Percentiles rank a stretch among this genome's conserved stretches.
Evolutionary conservation across 192 early-diverging fungal genomes (phyloP).

Genomic region (Haplosporangium gracile): DNA sequence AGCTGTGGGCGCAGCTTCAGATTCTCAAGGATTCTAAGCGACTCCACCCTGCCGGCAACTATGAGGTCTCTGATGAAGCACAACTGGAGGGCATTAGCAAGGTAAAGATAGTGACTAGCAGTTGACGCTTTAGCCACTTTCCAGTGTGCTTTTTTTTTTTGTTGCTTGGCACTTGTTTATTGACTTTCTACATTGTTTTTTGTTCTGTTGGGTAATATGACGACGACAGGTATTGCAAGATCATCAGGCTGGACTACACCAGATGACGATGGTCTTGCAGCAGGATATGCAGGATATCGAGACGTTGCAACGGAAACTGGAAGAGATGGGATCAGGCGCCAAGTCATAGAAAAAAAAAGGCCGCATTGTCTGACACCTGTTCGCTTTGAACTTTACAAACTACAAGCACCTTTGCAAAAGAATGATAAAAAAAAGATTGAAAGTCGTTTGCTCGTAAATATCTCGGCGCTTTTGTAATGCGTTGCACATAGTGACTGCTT

Average conservation of each 20-base stretch:
- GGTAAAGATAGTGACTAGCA: slow-evolving; percentile 16
- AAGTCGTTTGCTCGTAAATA: not conserved
- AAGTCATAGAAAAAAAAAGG: slow-evolving; percentile 10
- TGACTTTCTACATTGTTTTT: not conserved
- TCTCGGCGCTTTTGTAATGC: no score
- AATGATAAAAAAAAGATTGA: not conserved
- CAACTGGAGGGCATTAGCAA: slow-evolving; percentile 70
- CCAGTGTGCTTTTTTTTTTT: not conserved
- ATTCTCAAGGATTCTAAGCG: slow-evolving; percentile 73
- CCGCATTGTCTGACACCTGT: not conserved
- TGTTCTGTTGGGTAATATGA: not conserved
- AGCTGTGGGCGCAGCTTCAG: slow-evolving; percentile 86
- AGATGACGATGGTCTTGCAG: slow-evolving; percentile 75
- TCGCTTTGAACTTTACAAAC: not conserved
- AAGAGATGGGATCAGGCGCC: slow-evolving; percentile 37
- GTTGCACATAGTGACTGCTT: not conserved
- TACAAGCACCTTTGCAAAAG: not conserved
- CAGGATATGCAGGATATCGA: slow-evolving; percentile 69
- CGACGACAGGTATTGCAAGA: slow-evolving; percentile 62
- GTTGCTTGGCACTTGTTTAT: not conserved
- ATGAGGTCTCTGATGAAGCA: slow-evolving; percentile 69
- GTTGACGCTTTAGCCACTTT: not conserved
- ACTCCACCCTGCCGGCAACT: slow-evolving; percentile 51
- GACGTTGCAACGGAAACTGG: slow-evolving; percentile 51
- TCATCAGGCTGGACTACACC: slow-evolving; percentile 76